These are phyloP conservation scores for Ophiostoma australiae DNA, from an alignment of 2,329 filamentous ascomycete genomes.

Conservation along the genomic window DNA sequence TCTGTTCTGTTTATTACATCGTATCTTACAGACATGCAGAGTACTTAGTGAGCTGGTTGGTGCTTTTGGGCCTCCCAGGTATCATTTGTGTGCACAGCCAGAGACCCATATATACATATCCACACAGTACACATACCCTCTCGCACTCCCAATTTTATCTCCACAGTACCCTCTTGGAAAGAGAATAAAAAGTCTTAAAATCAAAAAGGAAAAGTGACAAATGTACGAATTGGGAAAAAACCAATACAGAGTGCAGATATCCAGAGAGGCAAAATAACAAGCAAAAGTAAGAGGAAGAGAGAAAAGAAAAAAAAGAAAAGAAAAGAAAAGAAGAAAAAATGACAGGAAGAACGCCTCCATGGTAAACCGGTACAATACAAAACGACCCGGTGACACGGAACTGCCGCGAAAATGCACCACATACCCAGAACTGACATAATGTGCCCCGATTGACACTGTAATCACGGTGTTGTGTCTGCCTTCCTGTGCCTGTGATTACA, in stretches of 20 bases:
- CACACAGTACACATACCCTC: neutral
- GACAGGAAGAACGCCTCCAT: neutral
- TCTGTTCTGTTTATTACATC: neutral
- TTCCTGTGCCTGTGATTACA: neutral
- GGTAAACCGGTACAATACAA: neutral
- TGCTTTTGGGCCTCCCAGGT: too few relatives aligned
- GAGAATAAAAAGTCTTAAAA: neutral
- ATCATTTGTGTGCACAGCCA: neutral
- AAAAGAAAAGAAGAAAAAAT: neutral
- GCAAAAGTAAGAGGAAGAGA: neutral
- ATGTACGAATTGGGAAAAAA: neutral
- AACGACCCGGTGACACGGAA: neutral
- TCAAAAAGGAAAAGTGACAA: neutral
- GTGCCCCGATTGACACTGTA: neutral
- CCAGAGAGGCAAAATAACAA: neutral
- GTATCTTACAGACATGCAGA: neutral
- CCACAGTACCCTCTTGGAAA: neutral
- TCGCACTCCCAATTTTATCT: neutral
- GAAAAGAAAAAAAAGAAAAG: neutral
- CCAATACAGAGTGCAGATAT: neutral
- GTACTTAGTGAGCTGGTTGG: neutral
- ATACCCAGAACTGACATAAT: neutral
- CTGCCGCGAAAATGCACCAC: neutral
- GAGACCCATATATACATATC: neutral
- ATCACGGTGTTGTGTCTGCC: neutral